These are phyloP conservation scores for Brettanomyces anomalus DNA, from an alignment of 805 yeast species.

Conservation along the genomic window DNA sequence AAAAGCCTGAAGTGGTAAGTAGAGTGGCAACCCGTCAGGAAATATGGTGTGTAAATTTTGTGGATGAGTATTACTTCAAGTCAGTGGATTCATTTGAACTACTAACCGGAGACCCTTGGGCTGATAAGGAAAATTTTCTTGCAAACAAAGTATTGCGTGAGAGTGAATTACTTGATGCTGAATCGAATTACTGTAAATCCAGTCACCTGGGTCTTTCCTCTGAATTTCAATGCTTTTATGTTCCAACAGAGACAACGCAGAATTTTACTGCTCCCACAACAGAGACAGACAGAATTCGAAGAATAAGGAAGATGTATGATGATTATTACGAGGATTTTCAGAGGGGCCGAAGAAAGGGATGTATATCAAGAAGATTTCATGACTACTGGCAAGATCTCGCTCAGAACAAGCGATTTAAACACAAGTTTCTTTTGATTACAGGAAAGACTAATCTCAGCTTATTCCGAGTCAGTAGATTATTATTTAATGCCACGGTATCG, in stretches of 20 bases:
- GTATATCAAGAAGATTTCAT: conserved; percentile 19
- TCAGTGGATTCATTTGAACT: conserved; percentile 39
- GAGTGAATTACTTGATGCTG: conserved; percentile 31
- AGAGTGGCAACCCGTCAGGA: conserved; percentile 34
- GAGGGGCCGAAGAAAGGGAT: conserved; percentile 12
- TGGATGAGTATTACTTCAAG: conserved; percentile 34
- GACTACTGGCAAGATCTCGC: conserved; percentile 21
- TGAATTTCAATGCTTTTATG: conserved; percentile 19
- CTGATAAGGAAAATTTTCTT: conserved; percentile 24
- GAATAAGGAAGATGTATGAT: conserved; percentile 22
- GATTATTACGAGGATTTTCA: conserved; percentile 19
- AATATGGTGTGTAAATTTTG: conserved; percentile 44
- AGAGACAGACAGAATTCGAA: conserved; percentile 19
- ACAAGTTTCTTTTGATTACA: conserved; percentile 32
- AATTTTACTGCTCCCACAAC: conserved; percentile 9
- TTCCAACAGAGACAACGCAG: conserved; percentile 10
- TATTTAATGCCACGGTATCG: conserved; percentile 39
- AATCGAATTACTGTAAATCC: conserved; percentile 30
- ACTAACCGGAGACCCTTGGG: conserved; percentile 36
- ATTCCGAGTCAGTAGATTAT: conserved; percentile 34
- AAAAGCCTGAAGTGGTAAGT: conserved; percentile 20
- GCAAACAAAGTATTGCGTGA: conserved; percentile 28
- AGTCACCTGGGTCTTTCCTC: conserved; percentile 33
- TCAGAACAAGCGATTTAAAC: conserved; percentile 14
- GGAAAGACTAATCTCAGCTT: conserved; percentile 37